A percentile compares a stretch with the other conserved stretches of the same genome.
Conservation (phyloP, 2,329 filamentous ascomycete species). For the Xylaria sp. region DNA sequence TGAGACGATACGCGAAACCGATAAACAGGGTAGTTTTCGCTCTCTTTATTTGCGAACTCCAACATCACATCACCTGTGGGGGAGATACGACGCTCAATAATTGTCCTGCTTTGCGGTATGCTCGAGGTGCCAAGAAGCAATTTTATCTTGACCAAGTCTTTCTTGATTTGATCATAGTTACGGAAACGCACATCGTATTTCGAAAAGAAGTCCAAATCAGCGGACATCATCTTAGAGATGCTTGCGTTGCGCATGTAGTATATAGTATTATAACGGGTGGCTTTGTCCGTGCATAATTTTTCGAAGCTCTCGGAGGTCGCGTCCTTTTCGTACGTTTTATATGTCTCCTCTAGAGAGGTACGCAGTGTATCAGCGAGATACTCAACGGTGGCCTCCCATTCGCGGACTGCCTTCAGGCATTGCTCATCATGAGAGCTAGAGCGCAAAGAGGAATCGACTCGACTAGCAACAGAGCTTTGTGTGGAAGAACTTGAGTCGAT, state of each 20-base stretch:
- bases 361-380: constrained; percentile 54
- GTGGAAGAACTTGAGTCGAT: constrained; percentile 39
- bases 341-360: constrained; percentile 56
- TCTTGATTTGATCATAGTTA: constrained; percentile 57
- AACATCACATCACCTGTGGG: constrained; percentile 60
- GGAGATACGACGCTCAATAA: constrained; percentile 57
- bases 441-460: constrained; percentile 6
- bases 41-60: constrained; percentile 59
- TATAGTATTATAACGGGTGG: constrained; percentile 55
- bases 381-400: constrained; percentile 58
- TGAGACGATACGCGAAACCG: constrained; percentile 63
- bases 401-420: constrained; percentile 54
- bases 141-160: constrained; percentile 54
- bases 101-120: constrained; percentile 52
- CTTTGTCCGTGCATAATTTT: constrained; percentile 54
- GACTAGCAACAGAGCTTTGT: constrained; percentile 27
- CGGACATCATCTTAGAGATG: constrained; percentile 55
- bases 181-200: constrained; percentile 59
- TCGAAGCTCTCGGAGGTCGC: constrained; percentile 56
- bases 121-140: constrained; percentile 56
- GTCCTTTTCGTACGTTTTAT: constrained; percentile 54
- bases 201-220: constrained; percentile 56
- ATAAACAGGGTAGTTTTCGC: constrained; percentile 52
- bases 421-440: constrained; percentile 34
- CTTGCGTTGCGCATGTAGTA: constrained; percentile 59